Evolutionary conservation across 371 early-diverging fungal species (phyloP), one percentile per base, ranked within the genome.

Genomic region (Lichtheimia corymbifera): DNA sequence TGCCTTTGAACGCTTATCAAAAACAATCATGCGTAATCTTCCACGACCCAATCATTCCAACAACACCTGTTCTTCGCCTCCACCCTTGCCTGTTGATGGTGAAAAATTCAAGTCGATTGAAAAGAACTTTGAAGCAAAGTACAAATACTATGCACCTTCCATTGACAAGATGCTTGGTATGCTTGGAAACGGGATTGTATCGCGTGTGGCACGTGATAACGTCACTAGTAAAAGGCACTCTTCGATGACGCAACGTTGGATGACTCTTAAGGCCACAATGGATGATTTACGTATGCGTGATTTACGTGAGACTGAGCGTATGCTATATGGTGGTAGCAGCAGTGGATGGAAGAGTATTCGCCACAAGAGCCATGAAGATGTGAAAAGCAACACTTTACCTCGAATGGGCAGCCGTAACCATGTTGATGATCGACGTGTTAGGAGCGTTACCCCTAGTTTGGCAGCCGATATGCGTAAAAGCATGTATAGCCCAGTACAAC

Each of bases 51-150:
- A 67, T 30, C 61, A 55, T 27, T 40, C 62, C 59, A 55, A 55
- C 43, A 25, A 58, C 13, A 57, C 51, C 14, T 50, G 27, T 20
- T 55, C 65, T 18, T 63, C 67, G 17, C 41, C 51, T 2, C 50
- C 60, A 5, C 64, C 67, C 15, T 44, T 42, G 11, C 74, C 83
- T 13, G 70, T 87, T 9, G 83, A 82, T 53, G 71, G 71, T 18
- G 83, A 84, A 17, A 79, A 80, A 42, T 79, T 82, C 53, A 72
- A 76, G 51, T 74, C 77, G 0, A 66, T 79, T 40, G 82, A 76
- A 65, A 83, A 83, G 63, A 79, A 73, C n/a, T 84, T 87, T 63
- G 86, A 87, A 61, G 83, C 83, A 24, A 85, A 84, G 59, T 77
- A 79, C 67, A 84, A 85, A 64, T 83, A 85, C 60, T 87, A 83